Percentiles rank a stretch among this genome's conserved stretches.
These are phyloP conservation scores for Suhomyces sp. DNA, from an alignment of 805 yeast genomes.

Conservation along the genomic window DNA sequence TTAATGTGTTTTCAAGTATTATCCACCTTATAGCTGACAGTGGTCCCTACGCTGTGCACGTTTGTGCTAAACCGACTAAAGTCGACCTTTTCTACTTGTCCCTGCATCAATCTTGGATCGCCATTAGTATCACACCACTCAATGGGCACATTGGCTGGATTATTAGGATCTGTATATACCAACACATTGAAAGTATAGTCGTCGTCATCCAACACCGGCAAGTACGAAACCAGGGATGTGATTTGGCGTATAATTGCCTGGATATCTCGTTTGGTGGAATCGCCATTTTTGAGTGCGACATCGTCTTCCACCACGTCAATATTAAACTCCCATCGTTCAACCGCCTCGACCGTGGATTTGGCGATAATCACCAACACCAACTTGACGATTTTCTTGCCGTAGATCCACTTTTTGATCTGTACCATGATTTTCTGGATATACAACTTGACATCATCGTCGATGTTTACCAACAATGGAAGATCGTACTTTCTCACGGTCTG, in stretches of 20 bases:
- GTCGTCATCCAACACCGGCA: slow-evolving; percentile 64
- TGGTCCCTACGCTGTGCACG: slow-evolving; percentile 67
- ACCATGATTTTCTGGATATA: slow-evolving; percentile 66
- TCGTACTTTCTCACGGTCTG: slow-evolving; percentile 76
- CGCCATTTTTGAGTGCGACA: slow-evolving; percentile 30
- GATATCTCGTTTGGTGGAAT: slow-evolving; percentile 67
- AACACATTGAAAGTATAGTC: slow-evolving; percentile 78
- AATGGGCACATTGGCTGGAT: slow-evolving; percentile 54
- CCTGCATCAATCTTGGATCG: slow-evolving; percentile 53
- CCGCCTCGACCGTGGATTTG: slow-evolving; percentile 61
- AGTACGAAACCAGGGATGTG: slow-evolving; percentile 80
- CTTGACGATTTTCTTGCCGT: slow-evolving; percentile 62
- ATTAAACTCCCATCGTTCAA: slow-evolving; percentile 87
- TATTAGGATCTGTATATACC: slow-evolving; percentile 69
- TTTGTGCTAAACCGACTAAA: slow-evolving; percentile 67
- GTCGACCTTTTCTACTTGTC: slow-evolving; percentile 60
- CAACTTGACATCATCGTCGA: slow-evolving; percentile 69
- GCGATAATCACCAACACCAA: slow-evolving; percentile 72
- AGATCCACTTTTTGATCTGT: slow-evolving; percentile 68
- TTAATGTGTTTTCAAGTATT: too few relatives aligned
- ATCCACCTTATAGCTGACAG: slow-evolving; percentile 54
- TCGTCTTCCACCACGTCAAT: slow-evolving; percentile 39
- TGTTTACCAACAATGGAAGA: slow-evolving; percentile 64
- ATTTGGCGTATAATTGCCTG: slow-evolving; percentile 84
- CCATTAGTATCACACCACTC: slow-evolving; percentile 79